phyloP scores from a whole-genome alignment of 495 filamentous ascomycete genomes.

The Tuber aestivum region DNA sequence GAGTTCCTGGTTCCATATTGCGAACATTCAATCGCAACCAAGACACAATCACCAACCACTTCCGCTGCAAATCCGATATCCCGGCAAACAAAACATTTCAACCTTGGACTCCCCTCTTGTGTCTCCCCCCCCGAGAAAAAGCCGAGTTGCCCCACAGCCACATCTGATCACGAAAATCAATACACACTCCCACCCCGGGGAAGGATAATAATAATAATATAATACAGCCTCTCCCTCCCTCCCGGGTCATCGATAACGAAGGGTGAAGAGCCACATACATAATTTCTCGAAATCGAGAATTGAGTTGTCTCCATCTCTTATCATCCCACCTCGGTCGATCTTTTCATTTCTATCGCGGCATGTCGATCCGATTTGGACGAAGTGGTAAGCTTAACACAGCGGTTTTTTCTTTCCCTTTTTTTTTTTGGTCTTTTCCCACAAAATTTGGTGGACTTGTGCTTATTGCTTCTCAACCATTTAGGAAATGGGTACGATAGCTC shows the following conservation, averaged over 20 bases:
- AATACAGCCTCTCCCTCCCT: not conserved
- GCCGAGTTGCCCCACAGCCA: not conserved
- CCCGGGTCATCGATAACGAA: not conserved
- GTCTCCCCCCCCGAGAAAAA: not conserved
- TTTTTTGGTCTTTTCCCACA: not conserved
- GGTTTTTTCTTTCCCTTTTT: not conserved
- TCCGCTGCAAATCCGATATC: not conserved
- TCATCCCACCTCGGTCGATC: not conserved
- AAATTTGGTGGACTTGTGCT: slow-evolving; percentile 9
- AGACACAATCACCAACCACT: not conserved
- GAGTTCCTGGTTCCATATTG: not conserved
- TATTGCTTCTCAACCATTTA: slow-evolving; percentile 14
- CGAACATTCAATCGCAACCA: not conserved
- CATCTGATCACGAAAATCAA: not conserved
- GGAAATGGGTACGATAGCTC: slow-evolving; percentile 42
- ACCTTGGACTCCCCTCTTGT: not conserved
- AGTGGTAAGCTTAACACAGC: slow-evolving; percentile 28
- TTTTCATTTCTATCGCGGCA: slow-evolving; percentile 13
- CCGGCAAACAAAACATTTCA: not conserved
- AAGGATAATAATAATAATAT: not conserved
- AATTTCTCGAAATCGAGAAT: not conserved
- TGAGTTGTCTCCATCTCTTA: not conserved
- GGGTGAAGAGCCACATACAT: not conserved
- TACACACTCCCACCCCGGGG: not conserved
- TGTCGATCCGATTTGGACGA: slow-evolving; percentile 42